Percentiles rank a stretch among this genome's conserved stretches.
Conservation (phyloP, 164 flowering plant species). For the Saururus chinensis region DNA sequence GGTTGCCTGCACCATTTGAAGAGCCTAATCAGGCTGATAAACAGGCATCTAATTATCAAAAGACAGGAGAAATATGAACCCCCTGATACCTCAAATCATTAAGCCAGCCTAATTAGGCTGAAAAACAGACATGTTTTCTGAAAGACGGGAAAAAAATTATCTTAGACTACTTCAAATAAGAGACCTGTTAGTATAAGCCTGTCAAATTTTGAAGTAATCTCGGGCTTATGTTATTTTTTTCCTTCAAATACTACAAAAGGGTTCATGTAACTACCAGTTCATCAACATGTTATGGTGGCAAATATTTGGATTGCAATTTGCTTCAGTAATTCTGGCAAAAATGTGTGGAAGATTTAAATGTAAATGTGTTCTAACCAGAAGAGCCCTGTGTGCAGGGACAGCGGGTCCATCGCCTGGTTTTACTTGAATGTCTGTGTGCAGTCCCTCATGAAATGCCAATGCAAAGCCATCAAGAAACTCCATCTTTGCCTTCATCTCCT, state of each 20-base stretch:
- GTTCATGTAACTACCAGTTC: not conserved
- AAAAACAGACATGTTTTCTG: too few relatives aligned
- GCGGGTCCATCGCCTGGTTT: constrained; percentile 59
- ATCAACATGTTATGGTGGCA: not conserved
- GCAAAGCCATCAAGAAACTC: constrained; percentile 37
- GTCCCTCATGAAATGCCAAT: constrained; percentile 37
- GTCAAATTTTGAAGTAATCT: too few relatives aligned
- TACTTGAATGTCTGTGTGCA: constrained; percentile 59
- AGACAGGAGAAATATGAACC: too few relatives aligned
- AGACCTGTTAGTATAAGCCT: too few relatives aligned
- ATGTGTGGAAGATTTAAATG: not conserved
- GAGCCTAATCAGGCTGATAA: not conserved
- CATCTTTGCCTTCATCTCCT: constrained; percentile 36
- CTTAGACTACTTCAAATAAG: too few relatives aligned
- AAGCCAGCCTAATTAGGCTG: too few relatives aligned
- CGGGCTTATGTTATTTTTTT: too few relatives aligned
- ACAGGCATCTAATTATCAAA: too few relatives aligned
- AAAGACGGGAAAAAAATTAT: too few relatives aligned
- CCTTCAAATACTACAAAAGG: not conserved
- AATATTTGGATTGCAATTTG: not conserved
- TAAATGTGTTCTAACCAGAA: constrained; percentile 29
- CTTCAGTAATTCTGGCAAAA: not conserved
- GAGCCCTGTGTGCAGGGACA: constrained; percentile 59
- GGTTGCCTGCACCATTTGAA: constrained; percentile 37
- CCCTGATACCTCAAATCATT: too few relatives aligned